Percentiles rank a stretch among this genome's conserved stretches.
Evolutionary conservation across 306 rosid species (phyloP).

Genomic region (Corylus avellana): DNA sequence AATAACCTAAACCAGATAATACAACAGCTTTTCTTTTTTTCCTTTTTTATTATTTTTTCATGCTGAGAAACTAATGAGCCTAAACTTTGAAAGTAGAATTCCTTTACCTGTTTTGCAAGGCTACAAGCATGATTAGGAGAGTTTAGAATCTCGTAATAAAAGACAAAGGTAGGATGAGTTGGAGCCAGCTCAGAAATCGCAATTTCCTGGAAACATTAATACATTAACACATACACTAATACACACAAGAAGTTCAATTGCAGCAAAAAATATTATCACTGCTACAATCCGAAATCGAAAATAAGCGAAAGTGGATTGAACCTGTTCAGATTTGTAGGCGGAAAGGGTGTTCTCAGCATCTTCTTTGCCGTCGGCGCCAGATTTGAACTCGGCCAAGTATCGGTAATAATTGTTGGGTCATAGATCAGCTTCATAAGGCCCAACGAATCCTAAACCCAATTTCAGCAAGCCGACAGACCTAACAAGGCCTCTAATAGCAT

Average conservation of each 20-base stretch:
- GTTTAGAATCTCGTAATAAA: slow-evolving; percentile 43
- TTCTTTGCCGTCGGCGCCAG: slow-evolving; percentile 34
- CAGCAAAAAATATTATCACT: neutral
- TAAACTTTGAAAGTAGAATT: neutral
- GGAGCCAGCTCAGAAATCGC: slow-evolving; percentile 38
- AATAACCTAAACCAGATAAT: neutral
- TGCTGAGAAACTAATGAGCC: neutral
- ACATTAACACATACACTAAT: neutral
- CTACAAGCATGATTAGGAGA: slow-evolving; percentile 41
- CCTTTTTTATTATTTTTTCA: neutral
- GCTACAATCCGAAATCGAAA: too few relatives aligned
- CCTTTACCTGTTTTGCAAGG: slow-evolving; percentile 44
- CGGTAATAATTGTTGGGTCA: slow-evolving; percentile 21
- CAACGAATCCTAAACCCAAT: too few relatives aligned
- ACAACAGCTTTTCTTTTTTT: neutral
- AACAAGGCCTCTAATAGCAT: too few relatives aligned
- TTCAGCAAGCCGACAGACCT: too few relatives aligned
- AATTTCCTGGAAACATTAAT: slow-evolving; percentile 33
- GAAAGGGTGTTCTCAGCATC: slow-evolving; percentile 44
- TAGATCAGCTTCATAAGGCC: too few relatives aligned
- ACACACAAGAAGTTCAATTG: neutral
- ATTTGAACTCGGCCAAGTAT: slow-evolving; percentile 43
- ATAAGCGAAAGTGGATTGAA: neutral
- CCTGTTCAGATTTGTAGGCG: slow-evolving; percentile 44
- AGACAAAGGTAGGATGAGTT: slow-evolving; percentile 50